Evolutionary conservation across 208 protist species (phyloP), one percentile per base, ranked within the genome.

Genomic region (Entamoeba invadens): DNA sequence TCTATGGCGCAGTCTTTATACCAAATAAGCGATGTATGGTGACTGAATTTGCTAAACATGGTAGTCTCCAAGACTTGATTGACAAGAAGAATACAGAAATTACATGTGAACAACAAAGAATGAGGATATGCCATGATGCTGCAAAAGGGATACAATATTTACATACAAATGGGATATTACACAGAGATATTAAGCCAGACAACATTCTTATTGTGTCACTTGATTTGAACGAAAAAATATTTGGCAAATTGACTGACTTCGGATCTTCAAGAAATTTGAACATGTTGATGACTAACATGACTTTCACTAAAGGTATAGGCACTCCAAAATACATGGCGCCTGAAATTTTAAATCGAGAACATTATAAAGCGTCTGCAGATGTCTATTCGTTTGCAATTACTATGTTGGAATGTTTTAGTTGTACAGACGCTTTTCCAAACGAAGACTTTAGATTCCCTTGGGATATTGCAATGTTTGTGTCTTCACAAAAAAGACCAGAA

Each of bases 311-410:
- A 45, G 38, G 35, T 44, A 50, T 87, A 46, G 94, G 94, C 6
- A 93, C 94, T 31, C 93, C 93, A 31, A 21, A 16, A 18, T 96
- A 93, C 92, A 96, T 95, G 91, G 95, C 95, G 6, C 95, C 95
- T 31, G 95, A 96, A 87, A 93, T 96, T 87, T 38, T 96, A 77
- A 16, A 45, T 42, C 93, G 87, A 4, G 2, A 94, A 72, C 68
- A 91, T 10, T 96, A 96, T 94, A 93, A 92, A 45, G 45, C 95
- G 25, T 94, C 94, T 3, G 95, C 94, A 6, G 96, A 97, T 94
- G 95, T 97, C 2, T 97, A 95, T 46, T 95, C 94, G 0, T 96
- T 95, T 95, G 96, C 93, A 21, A 94, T 97, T n/a, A 94, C 96
- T 2, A 91, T 96, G 46, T 94, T 50, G 0, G 95, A 96, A 57